phyloP scores from a whole-genome alignment of 441 rosid species.

The Brassica hybrid region DNA sequence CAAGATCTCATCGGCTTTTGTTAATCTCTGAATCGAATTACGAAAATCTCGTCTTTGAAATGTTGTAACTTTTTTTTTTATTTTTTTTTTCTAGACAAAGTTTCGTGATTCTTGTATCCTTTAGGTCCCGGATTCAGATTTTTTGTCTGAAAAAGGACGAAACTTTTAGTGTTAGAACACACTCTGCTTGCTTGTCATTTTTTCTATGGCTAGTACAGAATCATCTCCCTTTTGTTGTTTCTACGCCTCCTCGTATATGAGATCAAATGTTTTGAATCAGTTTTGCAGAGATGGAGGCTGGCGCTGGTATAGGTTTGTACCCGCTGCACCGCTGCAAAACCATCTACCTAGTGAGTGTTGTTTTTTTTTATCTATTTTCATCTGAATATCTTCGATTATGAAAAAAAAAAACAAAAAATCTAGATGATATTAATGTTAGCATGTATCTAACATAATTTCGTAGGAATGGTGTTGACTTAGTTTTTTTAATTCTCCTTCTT shows the following conservation, averaged over 20 bases:
- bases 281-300: conserved; percentile 77
- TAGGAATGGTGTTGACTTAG: conserved; percentile 24
- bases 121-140: neutral
- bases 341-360: conserved; percentile 81
- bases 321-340: conserved; percentile 97
- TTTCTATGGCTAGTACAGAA: neutral
- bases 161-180: neutral
- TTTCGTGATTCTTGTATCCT: neutral
- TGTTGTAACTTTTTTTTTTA: neutral
- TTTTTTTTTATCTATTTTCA: conserved; percentile 48
- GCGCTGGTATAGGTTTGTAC: conserved; percentile 70
- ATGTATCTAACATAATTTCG: neutral
- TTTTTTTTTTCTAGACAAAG: conserved; percentile 2
- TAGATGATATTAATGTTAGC: conserved; percentile 29
- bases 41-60: conserved; percentile 1
- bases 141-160: conserved; percentile 10
- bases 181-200: conserved; percentile 1
- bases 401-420: conserved; percentile 3
- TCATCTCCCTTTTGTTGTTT: neutral
- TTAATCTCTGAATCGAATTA: neutral
- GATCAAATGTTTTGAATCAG: conserved; percentile 26
- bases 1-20: conserved; percentile 26
- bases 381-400: neutral
- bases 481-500: neutral
- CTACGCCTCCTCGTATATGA: neutral